Evolutionary conservation across 2,329 filamentous ascomycete species (phyloP), one percentile per base, ranked within the genome.

Genomic region (Alternaria ethzedia): DNA sequence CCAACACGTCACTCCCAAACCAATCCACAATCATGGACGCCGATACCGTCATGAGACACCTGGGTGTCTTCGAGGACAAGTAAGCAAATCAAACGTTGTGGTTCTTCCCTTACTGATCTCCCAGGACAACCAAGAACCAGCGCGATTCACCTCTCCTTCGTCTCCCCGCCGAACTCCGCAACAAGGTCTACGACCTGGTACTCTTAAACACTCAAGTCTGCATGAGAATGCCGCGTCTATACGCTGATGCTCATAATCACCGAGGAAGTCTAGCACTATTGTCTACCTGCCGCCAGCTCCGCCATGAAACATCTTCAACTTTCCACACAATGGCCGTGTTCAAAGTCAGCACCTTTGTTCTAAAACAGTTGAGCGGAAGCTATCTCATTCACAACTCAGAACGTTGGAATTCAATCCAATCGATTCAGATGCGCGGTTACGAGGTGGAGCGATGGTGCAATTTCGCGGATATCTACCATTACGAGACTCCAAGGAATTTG

Each of bases 331-430:
- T 36, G 15, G 8, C 32, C 3, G 32, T 36, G 8, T n/a, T 36
- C 32, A 4, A 36, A 3, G 2, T 36, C 32, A 36, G 15, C 15
- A 36, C 15, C 32, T 36, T 5, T 36, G 32, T n/a, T 0, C 32
- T 36, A 1, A 2, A 10, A 3, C 2, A 36, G 2, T 0, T 36
- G 2, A 36, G 10, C 0, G 0, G 10, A 4, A 1, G 15, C 15
- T 3, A 9, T n/a, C 0, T 10, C 3, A 0, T n/a, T 3, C 15
- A 9, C 4, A 36, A 36, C 15, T n/a, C 2, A n/a, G 32, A 36
- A 1, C 32, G 0, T 36, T 36, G 15, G 15, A 36, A 36, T 1
- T 36, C 32, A 36, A 36, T 36, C 32, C 32, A 36, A 9, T 36
- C 32, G 4, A 36, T 36, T 36, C 32, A 36, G 32, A n/a, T 36